phyloP scores from a whole-genome alignment of 2,329 filamentous ascomycete genomes.

The Eutypa lata region DNA sequence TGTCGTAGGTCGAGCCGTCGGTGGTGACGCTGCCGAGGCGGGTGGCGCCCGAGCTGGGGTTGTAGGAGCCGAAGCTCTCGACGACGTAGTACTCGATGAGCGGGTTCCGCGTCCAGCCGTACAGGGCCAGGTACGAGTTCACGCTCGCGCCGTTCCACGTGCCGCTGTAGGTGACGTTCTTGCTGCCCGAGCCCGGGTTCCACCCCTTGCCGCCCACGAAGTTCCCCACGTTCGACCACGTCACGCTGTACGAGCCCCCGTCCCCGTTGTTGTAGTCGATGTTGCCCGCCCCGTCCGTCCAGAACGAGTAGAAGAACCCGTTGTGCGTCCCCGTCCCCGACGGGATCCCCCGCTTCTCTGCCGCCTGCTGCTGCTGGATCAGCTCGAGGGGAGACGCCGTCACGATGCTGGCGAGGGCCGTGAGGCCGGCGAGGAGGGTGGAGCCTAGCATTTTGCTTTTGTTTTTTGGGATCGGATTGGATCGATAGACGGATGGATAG shows the following conservation, averaged over 20 bases:
- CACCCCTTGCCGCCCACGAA: slow-evolving; percentile 52
- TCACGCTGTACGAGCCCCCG: slow-evolving; percentile 48
- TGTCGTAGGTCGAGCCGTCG: slow-evolving; percentile 32
- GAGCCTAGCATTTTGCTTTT: slow-evolving; percentile 23
- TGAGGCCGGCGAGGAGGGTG: slow-evolving; percentile 22
- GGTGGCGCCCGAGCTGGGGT: slow-evolving; percentile 26
- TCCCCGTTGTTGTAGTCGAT: slow-evolving; percentile 56
- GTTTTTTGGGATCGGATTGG: background rate
- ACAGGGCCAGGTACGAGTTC: slow-evolving; percentile 44
- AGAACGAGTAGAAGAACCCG: slow-evolving; percentile 62
- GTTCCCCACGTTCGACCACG: slow-evolving; percentile 47
- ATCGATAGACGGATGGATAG: background rate
- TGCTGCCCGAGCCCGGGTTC: slow-evolving; percentile 32
- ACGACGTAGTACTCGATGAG: slow-evolving; percentile 39
- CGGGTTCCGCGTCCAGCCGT: slow-evolving; percentile 35
- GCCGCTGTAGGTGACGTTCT: slow-evolving; percentile 28
- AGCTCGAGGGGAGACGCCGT: slow-evolving; percentile 28
- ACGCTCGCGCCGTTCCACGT: slow-evolving; percentile 29
- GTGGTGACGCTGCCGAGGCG: slow-evolving; percentile 27
- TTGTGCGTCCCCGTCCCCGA: slow-evolving; percentile 38
- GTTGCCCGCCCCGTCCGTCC: slow-evolving; percentile 52
- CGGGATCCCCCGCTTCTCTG: slow-evolving; percentile 18
- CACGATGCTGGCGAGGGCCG: slow-evolving; percentile 20
- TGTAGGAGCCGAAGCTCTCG: slow-evolving; percentile 33
- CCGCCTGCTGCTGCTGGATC: slow-evolving; percentile 2